Percentiles rank a stretch among this genome's conserved stretches.
Evolutionary conservation across 495 filamentous ascomycete genomes (phyloP).

Genomic region (Talaromyces trachyspermus): DNA sequence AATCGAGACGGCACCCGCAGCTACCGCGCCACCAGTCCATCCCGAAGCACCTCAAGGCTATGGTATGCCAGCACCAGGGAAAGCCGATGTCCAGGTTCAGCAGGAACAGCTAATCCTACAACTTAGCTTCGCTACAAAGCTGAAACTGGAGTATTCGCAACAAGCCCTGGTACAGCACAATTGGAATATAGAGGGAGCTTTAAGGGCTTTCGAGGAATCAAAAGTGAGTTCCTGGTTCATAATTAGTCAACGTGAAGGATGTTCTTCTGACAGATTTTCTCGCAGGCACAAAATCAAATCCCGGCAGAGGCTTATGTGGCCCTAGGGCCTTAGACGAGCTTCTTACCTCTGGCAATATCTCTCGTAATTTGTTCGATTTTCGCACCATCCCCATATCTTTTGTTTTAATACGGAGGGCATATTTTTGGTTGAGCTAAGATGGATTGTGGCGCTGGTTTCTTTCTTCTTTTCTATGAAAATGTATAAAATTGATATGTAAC

Average conservation of each 20-base stretch:
- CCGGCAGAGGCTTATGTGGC: conserved; percentile 33
- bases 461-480: conserved; percentile 7
- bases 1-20: conserved; percentile 17
- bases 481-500: conserved; percentile 3
- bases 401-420: too few species aligned
- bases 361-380: too few species aligned
- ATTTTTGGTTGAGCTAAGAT: neutral
- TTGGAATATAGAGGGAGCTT: conserved; percentile 66
- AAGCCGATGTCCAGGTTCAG: conserved; percentile 38
- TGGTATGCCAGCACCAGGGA: conserved; percentile 31
- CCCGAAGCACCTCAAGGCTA: conserved; percentile 32
- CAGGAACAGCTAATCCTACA: conserved; percentile 58
- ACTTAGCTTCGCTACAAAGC: conserved; percentile 58
- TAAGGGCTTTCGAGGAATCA: conserved; percentile 55
- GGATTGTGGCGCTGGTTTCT: conserved; percentile 1
- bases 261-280: neutral
- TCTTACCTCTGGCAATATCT: neutral
- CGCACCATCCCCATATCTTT: too few species aligned
- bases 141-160: conserved; percentile 65
- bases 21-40: conserved; percentile 11
- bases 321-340: conserved; percentile 3
- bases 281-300: conserved; percentile 32
- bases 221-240: conserved; percentile 28
- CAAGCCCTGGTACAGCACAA: conserved; percentile 62
- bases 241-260: too few species aligned